Evolutionary conservation across 2,329 filamentous ascomycete species (phyloP).

Genomic region (Fusarium sp.): DNA sequence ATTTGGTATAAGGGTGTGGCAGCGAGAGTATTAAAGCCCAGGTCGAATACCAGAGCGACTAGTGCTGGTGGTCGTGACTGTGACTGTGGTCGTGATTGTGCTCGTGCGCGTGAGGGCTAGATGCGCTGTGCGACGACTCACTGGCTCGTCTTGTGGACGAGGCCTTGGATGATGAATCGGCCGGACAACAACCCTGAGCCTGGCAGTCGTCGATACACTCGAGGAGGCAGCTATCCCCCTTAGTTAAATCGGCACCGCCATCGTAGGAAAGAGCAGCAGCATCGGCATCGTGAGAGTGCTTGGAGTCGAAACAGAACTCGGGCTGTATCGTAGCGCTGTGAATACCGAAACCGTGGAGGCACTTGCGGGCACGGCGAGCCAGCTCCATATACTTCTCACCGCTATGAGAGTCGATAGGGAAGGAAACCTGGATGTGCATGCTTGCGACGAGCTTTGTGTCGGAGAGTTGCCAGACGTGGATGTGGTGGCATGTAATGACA

Average conservation of each 20-base stretch:
- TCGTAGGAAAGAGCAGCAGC: conserved; percentile 52
- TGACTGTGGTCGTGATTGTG: conserved; percentile 8
- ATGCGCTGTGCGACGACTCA: conserved; percentile 47
- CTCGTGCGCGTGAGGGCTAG: conserved; percentile 28
- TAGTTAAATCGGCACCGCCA: conserved; percentile 46
- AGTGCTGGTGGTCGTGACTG: conserved; percentile 28
- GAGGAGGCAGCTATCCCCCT: conserved; percentile 59
- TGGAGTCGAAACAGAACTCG: conserved; percentile 75
- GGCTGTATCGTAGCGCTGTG: conserved; percentile 98
- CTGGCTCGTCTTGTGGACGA: conserved; percentile 53
- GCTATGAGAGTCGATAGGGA: conserved; percentile 85
- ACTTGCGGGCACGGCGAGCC: conserved; percentile 82
- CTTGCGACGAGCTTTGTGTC: conserved; percentile 95
- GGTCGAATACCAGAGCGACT: not conserved
- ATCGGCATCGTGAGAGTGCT: conserved; percentile 55
- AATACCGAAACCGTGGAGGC: conserved; percentile 94
- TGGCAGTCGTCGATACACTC: conserved; percentile 57
- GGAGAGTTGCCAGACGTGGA: conserved; percentile 97
- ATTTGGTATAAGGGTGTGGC: conserved; percentile 20
- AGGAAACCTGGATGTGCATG: conserved; percentile 91
- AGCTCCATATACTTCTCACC: conserved; percentile 89
- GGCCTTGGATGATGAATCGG: conserved; percentile 49
- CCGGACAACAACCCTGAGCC: conserved; percentile 49
- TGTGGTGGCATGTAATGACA: conserved; percentile 90
- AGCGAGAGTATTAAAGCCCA: conserved; percentile 2